A percentile compares a stretch with the other conserved stretches of the same genome.
These are phyloP conservation scores for Fraxinus cuspidata DNA, from an alignment of 257 asterid genomes.

Conservation along the genomic window DNA sequence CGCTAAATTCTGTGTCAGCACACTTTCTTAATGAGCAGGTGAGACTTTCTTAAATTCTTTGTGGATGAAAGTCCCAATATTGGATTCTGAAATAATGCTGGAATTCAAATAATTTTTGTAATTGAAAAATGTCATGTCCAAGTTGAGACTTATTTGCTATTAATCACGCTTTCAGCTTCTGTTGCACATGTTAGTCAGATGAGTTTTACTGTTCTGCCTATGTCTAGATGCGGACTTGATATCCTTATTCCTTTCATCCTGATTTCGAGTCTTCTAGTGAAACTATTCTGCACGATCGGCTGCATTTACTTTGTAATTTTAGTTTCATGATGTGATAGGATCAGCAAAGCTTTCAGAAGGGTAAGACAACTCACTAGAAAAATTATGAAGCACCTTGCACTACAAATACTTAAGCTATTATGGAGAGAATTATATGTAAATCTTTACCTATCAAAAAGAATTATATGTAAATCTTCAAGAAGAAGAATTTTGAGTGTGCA, in stretches of 20 bases:
- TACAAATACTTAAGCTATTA: neutral
- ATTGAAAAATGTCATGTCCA: conserved; percentile 10
- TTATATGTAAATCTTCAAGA: neutral
- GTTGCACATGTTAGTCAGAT: neutral
- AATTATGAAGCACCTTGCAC: neutral
- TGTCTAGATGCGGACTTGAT: conserved; percentile 1
- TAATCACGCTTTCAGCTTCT: conserved; percentile 1
- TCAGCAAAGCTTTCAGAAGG: conserved; percentile 4
- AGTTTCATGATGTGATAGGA: conserved; percentile 12
- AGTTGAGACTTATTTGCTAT: conserved; percentile 13
- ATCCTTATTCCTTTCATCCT: conserved; percentile 1
- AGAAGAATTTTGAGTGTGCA: neutral
- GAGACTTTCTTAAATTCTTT: conserved; percentile 22
- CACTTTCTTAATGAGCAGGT: conserved; percentile 99
- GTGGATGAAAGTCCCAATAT: neutral
- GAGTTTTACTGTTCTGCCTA: neutral
- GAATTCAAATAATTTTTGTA: neutral
- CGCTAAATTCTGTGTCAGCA: conserved; percentile 92
- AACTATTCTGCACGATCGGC: neutral
- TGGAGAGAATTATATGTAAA: neutral
- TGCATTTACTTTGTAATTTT: conserved; percentile 12
- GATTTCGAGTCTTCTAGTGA: conserved; percentile 20
- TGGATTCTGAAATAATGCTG: conserved; percentile 9
- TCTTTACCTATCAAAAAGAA: too few relatives aligned
- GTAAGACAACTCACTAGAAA: neutral